phyloP scores from a whole-genome alignment of 139 green algal genomes.

The Micractinium sp. region DNA sequence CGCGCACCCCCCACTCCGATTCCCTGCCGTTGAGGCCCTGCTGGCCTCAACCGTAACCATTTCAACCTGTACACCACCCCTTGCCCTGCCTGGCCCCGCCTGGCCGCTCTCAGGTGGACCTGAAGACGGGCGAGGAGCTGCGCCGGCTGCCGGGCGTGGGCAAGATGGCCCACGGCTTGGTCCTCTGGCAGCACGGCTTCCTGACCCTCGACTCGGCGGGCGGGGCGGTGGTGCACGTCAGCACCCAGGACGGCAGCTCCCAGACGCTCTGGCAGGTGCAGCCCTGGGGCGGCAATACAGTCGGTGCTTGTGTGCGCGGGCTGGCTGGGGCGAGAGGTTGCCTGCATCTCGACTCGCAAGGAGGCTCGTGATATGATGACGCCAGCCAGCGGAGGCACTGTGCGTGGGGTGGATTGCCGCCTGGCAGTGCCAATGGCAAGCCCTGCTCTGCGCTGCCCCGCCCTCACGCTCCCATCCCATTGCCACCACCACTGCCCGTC shows the following conservation, averaged over 20 bases:
- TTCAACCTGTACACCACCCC: not conserved
- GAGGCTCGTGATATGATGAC: too few relatives aligned
- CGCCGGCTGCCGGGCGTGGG: slow-evolving; percentile 55
- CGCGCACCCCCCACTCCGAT: too few relatives aligned
- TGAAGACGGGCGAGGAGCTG: slow-evolving; percentile 29
- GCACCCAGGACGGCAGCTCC: slow-evolving; percentile 19
- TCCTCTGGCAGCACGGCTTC: slow-evolving; percentile 52
- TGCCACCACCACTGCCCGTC: too few relatives aligned
- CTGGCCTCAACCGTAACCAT: too few relatives aligned
- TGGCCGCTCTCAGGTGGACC: slow-evolving; percentile 54
- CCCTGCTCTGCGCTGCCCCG: too few relatives aligned
- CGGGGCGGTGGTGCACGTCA: slow-evolving; percentile 50
- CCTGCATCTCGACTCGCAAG: too few relatives aligned
- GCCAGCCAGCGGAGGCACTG: too few relatives aligned
- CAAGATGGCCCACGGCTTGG: slow-evolving; percentile 67
- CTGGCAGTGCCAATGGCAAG: too few relatives aligned
- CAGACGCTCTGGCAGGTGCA: slow-evolving; percentile 40
- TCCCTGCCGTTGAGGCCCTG: too few relatives aligned
- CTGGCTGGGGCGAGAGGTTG: not conserved
- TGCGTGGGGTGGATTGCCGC: too few relatives aligned
- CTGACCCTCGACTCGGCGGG: slow-evolving; percentile 71
- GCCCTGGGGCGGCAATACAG: not conserved
- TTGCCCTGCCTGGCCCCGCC: not conserved
- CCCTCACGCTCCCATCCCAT: too few relatives aligned
- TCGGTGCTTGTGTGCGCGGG: too few relatives aligned